Conservation (phyloP, 148 eudicot genomes). For the Rhododendron kiyosumense region DNA sequence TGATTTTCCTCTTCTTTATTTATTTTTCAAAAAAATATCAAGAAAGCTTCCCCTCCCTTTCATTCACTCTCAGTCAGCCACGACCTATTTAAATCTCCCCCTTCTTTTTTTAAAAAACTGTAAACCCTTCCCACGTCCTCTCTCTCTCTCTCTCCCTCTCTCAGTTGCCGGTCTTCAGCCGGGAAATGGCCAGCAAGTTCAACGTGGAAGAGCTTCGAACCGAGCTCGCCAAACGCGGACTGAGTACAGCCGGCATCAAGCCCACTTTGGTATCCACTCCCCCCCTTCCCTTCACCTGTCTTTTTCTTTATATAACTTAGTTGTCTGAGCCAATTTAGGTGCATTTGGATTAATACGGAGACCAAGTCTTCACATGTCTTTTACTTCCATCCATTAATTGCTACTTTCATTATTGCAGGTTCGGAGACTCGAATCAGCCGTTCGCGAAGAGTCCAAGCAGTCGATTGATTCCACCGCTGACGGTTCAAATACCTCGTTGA, state of each 20-base stretch:
- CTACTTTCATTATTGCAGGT: constrained; percentile 30
- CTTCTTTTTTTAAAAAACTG: too few species aligned
- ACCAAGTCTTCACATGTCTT: neutral
- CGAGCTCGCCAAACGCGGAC: constrained; percentile 65
- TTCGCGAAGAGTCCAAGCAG: constrained; percentile 31
- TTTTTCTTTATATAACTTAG: too few species aligned
- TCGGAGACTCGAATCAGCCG: constrained; percentile 52
- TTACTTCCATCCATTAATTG: neutral
- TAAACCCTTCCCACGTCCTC: neutral
- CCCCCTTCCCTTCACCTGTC: neutral
- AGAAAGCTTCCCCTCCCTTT: neutral
- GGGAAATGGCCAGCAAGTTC: constrained; percentile 32
- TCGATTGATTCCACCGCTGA: constrained; percentile 7
- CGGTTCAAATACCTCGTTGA: constrained; percentile 14
- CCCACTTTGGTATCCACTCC: constrained; percentile 40
- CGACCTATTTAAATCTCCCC: neutral
- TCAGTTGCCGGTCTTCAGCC: neutral
- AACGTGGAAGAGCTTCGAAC: constrained; percentile 75
- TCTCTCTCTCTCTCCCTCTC: neutral
- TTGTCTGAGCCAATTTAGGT: too few species aligned
- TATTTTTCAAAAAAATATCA: neutral
- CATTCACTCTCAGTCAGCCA: neutral
- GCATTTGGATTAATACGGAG: neutral
- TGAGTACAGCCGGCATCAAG: constrained; percentile 63
- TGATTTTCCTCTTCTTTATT: neutral